Evolutionary conservation across 441 rosid species (phyloP).

Genomic region (Erodium texanum): DNA sequence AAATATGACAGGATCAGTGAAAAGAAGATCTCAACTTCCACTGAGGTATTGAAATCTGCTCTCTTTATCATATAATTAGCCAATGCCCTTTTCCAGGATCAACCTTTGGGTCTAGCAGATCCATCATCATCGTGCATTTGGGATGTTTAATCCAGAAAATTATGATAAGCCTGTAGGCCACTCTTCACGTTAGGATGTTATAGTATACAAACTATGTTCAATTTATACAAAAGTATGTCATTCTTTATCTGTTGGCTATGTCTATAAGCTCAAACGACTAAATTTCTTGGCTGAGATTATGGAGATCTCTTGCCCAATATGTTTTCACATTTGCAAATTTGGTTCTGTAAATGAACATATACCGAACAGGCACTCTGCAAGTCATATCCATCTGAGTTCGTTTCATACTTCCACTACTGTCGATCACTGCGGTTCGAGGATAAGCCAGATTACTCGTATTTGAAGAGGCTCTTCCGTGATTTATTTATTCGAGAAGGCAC

Average conservation of each 20-base stretch:
- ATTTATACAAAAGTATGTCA: too few relatives aligned
- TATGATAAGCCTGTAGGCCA: not conserved
- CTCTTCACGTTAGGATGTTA: not conserved
- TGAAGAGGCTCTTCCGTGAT: constrained; percentile 95
- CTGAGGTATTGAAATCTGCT: constrained; percentile 41
- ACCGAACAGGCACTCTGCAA: constrained; percentile 83
- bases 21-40: constrained; percentile 74
- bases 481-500: constrained; percentile 92
- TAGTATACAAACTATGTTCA: too few relatives aligned
- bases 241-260: too few relatives aligned
- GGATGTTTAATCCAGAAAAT: not conserved
- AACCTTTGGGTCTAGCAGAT: not conserved
- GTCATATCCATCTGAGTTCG: constrained; percentile 84
- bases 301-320: too few relatives aligned
- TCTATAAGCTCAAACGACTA: too few relatives aligned
- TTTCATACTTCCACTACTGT: constrained; percentile 85
- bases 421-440: constrained; percentile 93
- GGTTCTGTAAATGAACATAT: not conserved
- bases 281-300: too few relatives aligned
- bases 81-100: not conserved
- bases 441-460: constrained; percentile 94
- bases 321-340: too few relatives aligned
- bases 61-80: not conserved
- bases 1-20: constrained; percentile 88
- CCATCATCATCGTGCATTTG: not conserved